Conservation (phyloP, 371 early-diverging fungal species). For the Zopfochytrium polystomum region DNA sequence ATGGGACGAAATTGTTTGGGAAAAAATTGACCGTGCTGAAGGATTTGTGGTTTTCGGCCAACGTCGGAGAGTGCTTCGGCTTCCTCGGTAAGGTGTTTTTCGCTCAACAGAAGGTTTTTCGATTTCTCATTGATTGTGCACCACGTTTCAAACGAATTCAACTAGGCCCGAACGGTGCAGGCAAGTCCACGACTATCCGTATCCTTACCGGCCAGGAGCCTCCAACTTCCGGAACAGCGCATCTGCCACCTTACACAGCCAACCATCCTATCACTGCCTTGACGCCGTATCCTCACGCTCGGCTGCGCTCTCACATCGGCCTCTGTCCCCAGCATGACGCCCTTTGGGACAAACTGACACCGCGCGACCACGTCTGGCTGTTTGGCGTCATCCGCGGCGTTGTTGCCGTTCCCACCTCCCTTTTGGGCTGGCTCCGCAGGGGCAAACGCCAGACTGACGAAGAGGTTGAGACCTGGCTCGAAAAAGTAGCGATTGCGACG, state of each 20-base stretch:
- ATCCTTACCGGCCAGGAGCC: conserved; percentile 28
- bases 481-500: not conserved
- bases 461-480: too few species aligned
- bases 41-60: conserved; percentile 23
- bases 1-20: not conserved
- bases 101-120: too few species aligned
- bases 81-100: conserved; percentile 23
- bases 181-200: conserved; percentile 48
- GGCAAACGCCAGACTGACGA: too few species aligned
- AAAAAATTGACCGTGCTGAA: conserved; percentile 16
- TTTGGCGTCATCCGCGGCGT: too few species aligned
- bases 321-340: too few species aligned
- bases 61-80: conserved; percentile 33
- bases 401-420: too few species aligned
- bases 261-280: conserved; percentile 23
- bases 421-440: too few species aligned
- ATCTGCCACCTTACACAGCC: conserved; percentile 21
- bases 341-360: too few species aligned
- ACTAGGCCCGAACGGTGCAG: conserved; percentile 46
- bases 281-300: too few species aligned
- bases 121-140: conserved; percentile 5
- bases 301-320: too few species aligned
- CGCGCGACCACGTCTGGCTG: too few species aligned
- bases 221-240: conserved; percentile 18
- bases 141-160: not conserved